phyloP scores from a whole-genome alignment of 208 protist species.

The Crithidia brevicula region DNA sequence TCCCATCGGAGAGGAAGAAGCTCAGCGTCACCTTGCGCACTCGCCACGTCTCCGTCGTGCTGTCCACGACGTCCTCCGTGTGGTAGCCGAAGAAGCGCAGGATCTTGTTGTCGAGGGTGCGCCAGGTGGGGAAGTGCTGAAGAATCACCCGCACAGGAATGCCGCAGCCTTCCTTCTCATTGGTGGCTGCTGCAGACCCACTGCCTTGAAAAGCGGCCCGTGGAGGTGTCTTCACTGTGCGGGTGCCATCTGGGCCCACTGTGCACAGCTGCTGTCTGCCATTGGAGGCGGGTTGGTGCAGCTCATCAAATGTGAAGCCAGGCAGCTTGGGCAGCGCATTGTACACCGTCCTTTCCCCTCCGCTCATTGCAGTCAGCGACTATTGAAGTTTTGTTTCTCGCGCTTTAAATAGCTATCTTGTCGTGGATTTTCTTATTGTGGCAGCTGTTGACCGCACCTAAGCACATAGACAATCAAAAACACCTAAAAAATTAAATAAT shows the following conservation, averaged over 20 bases:
- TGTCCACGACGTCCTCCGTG: constrained; percentile 94
- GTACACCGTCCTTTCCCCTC: constrained; percentile 69
- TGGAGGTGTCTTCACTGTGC: constrained; percentile 44
- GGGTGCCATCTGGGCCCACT: constrained; percentile 50
- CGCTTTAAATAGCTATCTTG: no score
- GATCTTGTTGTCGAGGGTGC: constrained; percentile 93
- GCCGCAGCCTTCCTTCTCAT: constrained; percentile 50
- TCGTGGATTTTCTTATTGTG: no score
- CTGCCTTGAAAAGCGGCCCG: neutral
- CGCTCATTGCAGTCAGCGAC: constrained; percentile 26
- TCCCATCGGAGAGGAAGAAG: constrained; percentile 95
- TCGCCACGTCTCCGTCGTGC: constrained; percentile 80
- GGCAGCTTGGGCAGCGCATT: constrained; percentile 89
- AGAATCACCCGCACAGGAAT: constrained; percentile 74
- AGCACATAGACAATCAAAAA: no score
- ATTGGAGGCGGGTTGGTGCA: constrained; percentile 56
- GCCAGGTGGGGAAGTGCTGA: constrained; percentile 82
- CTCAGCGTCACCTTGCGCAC: constrained; percentile 93
- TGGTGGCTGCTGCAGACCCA: neutral
- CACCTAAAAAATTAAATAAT: neutral
- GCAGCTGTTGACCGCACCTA: no score
- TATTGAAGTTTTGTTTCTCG: neutral
- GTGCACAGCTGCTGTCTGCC: constrained; percentile 57
- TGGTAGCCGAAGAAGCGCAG: constrained; percentile 97
- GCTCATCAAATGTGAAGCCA: constrained; percentile 76